These are phyloP conservation scores for Piromyces finnis DNA, from an alignment of 192 early-diverging fungal genomes.

Conservation along the genomic window DNA sequence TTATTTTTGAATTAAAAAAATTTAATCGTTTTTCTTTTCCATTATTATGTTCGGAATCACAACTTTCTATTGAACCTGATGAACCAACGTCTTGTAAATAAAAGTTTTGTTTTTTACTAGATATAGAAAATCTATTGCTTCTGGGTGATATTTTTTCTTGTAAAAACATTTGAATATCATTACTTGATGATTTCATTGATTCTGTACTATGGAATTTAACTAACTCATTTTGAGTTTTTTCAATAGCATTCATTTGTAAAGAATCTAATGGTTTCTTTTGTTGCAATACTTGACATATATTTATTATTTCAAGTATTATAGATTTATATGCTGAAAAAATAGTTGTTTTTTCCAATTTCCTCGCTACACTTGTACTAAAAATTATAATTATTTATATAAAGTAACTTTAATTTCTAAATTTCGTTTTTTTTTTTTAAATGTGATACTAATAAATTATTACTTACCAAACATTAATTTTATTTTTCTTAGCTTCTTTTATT, in stretches of 20 bases:
- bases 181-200: not conserved
- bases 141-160: not conserved
- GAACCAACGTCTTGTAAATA: not conserved
- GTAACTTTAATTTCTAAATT: too few species aligned
- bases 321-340: slow-evolving; percentile 3
- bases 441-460: too few species aligned
- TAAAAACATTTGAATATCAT: not conserved
- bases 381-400: not conserved
- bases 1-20: not conserved
- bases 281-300: not conserved
- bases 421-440: too few species aligned
- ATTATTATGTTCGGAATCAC: not conserved
- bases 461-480: slow-evolving; percentile 13
- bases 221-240: not conserved
- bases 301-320: not conserved
- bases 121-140: not conserved
- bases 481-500: slow-evolving; percentile 12
- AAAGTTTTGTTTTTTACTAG: not conserved
- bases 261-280: not conserved
- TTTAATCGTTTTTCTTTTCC: not conserved
- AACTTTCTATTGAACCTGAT: not conserved
- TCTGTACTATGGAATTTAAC: not conserved
- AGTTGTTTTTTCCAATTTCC: slow-evolving; percentile 21
- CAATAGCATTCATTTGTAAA: not conserved
- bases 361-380: slow-evolving; percentile 9